Base-by-base conservation (phyloP, 352 stramenopile species). In the Phytophthora palmivora region DNA sequence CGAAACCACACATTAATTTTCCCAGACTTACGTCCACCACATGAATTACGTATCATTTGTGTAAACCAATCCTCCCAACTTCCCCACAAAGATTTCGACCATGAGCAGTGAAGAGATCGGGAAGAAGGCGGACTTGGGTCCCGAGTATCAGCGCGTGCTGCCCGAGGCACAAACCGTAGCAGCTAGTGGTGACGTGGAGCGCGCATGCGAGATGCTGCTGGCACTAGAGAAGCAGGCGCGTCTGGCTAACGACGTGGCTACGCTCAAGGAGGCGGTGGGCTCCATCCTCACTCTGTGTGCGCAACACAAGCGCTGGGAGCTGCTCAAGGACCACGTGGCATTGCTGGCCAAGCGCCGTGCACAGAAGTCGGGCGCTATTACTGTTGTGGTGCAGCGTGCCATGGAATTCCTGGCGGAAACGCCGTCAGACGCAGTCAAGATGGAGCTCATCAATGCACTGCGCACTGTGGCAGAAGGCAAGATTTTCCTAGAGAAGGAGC, bases 401-500 rank as follows among this genome's bases (percentile, higher is more conserved):
- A 96, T 95, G 77, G 79, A 85, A 59, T 95, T 89, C 58, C 62
- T 97, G 22, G 53, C 69, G 15, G 75, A 91, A 28, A 87, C 87
- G 58, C 87, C 82, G 30, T 88, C 82, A 6, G 84, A 97, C 52
- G 80, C 97, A 44, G 76, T 91, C 34, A 95, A 96, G 61, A 89
- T 97, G 68, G 74, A 94, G 9, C 81, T 99, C n/a, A 97, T 99
- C 45, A 82, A 96, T 42, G 80, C 92, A 45, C 72, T 99, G 59
- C 87, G 97, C 30, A 78, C 91, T 16, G 97, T 99, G 53, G 97
- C 92, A 1, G 95, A 99, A 55, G 97, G 97, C 39, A 98, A 98
- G 71, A 98, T 99, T 49, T 99, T 98, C 74, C 73, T 99, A 37
- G 97, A 99, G 79, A 97, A 91, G 33, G 96, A 99, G 81, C 87